These are phyloP conservation scores for Zygoascus sp. DNA, from an alignment of 1,139 yeast species.

Conservation along the genomic window DNA sequence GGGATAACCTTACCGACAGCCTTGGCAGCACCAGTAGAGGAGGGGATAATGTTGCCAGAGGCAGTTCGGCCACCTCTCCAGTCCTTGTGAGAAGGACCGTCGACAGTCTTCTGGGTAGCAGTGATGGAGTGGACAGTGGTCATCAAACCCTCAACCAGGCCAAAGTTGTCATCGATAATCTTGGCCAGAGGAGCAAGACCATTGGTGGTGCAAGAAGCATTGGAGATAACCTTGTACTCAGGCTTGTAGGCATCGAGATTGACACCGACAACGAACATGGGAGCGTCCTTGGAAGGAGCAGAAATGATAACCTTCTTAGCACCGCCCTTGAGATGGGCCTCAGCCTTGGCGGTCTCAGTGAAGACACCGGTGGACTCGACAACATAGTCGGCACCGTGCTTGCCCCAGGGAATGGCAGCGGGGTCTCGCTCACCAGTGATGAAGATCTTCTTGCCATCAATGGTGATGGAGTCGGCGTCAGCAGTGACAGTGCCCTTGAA, in stretches of 20 bases:
- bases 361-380: slow-evolving; percentile 88
- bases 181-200: slow-evolving; percentile 87
- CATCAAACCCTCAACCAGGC: slow-evolving; percentile 84
- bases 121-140: slow-evolving; percentile 89
- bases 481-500: slow-evolving; percentile 63
- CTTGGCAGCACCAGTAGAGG: slow-evolving; percentile 91
- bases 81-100: slow-evolving; percentile 90
- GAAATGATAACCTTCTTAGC: slow-evolving; percentile 88
- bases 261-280: slow-evolving; percentile 86
- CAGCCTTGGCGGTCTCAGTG: slow-evolving; percentile 73
- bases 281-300: slow-evolving; percentile 85
- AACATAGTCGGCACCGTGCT: slow-evolving; percentile 69
- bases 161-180: slow-evolving; percentile 73
- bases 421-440: slow-evolving; percentile 80
- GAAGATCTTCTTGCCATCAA: slow-evolving; percentile 64
- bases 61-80: slow-evolving; percentile 96
- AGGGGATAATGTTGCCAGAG: slow-evolving; percentile 84
- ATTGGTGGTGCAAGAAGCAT: slow-evolving; percentile 89
- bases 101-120: slow-evolving; percentile 88
- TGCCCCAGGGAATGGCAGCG: slow-evolving; percentile 76
- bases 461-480: slow-evolving; percentile 53
- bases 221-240: slow-evolving; percentile 68
- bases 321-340: slow-evolving; percentile 77
- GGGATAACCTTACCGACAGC: slow-evolving; percentile 91
- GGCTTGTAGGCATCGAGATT: slow-evolving; percentile 68